Conservation (phyloP, 176 grass and related monocot genomes). For the Dactylis glomerata region DNA sequence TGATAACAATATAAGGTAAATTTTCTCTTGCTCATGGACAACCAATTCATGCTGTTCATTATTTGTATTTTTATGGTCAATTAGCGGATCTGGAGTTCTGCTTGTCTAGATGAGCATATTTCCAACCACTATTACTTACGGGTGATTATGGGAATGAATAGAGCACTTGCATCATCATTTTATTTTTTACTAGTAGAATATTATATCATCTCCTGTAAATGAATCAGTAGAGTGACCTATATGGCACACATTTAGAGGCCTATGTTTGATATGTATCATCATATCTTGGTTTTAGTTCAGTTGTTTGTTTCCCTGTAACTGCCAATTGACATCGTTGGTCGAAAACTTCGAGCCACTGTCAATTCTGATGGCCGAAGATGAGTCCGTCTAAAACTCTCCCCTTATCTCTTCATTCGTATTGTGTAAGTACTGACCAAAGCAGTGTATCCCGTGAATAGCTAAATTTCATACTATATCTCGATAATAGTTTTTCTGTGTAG, state of each 20-base stretch:
- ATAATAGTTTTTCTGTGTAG: neutral
- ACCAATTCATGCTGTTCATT: neutral
- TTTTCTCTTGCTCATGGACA: slow-evolving; percentile 11
- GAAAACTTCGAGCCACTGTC: neutral
- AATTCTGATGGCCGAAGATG: neutral
- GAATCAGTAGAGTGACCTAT: neutral
- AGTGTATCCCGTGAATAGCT: neutral
- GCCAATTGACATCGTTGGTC: neutral
- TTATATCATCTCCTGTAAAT: slow-evolving; percentile 14
- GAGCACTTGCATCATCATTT: neutral
- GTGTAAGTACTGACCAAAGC: neutral
- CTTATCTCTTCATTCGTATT: neutral
- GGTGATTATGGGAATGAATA: slow-evolving; percentile 5
- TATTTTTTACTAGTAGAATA: slow-evolving; percentile 11
- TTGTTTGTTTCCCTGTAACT: neutral
- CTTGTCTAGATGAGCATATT: neutral
- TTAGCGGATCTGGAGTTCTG: slow-evolving; percentile 4
- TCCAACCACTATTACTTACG: neutral
- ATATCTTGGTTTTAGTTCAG: slow-evolving; percentile 4
- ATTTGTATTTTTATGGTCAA: neutral
- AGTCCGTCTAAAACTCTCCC: neutral
- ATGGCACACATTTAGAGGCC: neutral
- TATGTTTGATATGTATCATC: neutral
- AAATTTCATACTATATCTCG: neutral
- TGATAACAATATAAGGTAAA: slow-evolving; percentile 97